Evolutionary conservation across 1,139 yeast species (phyloP).

Genomic region (Suhomyces bolitotheri): DNA sequence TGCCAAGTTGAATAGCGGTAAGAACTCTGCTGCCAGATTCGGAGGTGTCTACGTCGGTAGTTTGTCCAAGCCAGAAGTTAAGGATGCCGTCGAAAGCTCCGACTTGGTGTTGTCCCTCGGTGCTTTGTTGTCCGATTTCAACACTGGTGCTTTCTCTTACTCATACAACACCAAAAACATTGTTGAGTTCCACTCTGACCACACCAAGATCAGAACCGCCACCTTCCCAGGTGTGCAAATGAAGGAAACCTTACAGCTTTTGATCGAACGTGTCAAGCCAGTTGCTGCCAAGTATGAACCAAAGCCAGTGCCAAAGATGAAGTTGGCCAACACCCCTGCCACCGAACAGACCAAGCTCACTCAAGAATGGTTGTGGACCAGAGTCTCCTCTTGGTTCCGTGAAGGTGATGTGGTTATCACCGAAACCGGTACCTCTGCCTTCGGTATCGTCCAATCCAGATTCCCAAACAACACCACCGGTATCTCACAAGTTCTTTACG

Average conservation of each 20-base stretch:
- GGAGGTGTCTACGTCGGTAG: conserved; percentile 90
- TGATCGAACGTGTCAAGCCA: conserved; percentile 39
- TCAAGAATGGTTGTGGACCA: conserved; percentile 41
- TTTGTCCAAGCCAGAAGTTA: conserved; percentile 72
- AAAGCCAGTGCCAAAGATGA: conserved; percentile 47
- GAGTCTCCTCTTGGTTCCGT: conserved; percentile 33
- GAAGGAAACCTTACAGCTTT: conserved; percentile 62
- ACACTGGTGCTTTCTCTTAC: conserved; percentile 87
- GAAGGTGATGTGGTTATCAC: conserved; percentile 40
- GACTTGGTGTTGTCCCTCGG: conserved; percentile 81
- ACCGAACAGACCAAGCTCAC: conserved; percentile 21
- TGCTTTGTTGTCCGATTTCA: conserved; percentile 82
- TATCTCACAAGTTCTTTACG: conserved; percentile 41
- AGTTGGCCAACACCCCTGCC: conserved; percentile 34
- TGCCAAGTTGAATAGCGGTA: conserved; percentile 25
- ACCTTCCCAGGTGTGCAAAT: conserved; percentile 76
- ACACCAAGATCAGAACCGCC: conserved; percentile 74
- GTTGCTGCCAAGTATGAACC: conserved; percentile 41
- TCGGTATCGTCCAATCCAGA: conserved; percentile 40
- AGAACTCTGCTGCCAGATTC: conserved; percentile 58
- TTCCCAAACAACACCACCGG: conserved; percentile 39
- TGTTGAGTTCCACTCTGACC: conserved; percentile 88
- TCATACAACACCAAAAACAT: conserved; percentile 76
- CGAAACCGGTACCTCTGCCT: conserved; percentile 46
- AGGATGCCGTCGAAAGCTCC: conserved; percentile 71